These are phyloP conservation scores for Penicillium sp. DNA, from an alignment of 2,329 filamentous ascomycete species.

Conservation along the genomic window DNA sequence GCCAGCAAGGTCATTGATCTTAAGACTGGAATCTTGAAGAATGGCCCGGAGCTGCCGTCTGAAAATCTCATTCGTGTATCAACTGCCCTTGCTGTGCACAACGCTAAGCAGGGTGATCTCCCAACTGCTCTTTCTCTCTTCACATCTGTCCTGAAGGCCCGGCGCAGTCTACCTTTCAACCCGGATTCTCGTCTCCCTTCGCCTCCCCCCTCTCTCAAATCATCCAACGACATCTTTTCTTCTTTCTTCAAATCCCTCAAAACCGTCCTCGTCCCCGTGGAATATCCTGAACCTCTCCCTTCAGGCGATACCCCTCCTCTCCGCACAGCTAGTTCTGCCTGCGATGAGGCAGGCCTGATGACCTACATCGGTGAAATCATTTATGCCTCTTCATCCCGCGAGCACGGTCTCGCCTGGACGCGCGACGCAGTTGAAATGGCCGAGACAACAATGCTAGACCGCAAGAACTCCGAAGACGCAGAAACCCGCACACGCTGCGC, in stretches of 20 bases:
- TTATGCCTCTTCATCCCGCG: constrained; percentile 64
- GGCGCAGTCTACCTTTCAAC: constrained; percentile 57
- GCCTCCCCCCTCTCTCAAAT: constrained; percentile 23
- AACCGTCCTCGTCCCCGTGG: constrained; percentile 51
- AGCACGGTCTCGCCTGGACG: constrained; percentile 83
- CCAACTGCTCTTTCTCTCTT: constrained; percentile 75
- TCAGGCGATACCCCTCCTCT: constrained; percentile 68
- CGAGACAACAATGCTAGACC: constrained; percentile 58
- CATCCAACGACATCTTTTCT: constrained; percentile 28
- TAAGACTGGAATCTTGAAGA: constrained; percentile 63
- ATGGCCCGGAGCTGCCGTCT: constrained; percentile 58
- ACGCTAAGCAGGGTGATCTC: constrained; percentile 67
- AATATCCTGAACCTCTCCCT: constrained; percentile 68
- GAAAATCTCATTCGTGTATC: constrained; percentile 72
- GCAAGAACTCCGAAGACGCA: constrained; percentile 29
- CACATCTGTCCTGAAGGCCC: constrained; percentile 76
- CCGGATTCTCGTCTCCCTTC: constrained; percentile 28
- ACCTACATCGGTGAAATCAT: constrained; percentile 93
- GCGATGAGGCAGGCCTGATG: constrained; percentile 82
- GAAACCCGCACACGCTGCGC: constrained; percentile 62
- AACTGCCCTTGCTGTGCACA: constrained; percentile 75
- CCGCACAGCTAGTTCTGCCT: constrained; percentile 65
- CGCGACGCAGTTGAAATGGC: constrained; percentile 80
- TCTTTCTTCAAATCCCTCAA: constrained; percentile 41
- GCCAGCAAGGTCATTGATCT: constrained; percentile 55